Evolutionary conservation across 331 rosid species (phyloP).

Genomic region (Saraca asoca): DNA sequence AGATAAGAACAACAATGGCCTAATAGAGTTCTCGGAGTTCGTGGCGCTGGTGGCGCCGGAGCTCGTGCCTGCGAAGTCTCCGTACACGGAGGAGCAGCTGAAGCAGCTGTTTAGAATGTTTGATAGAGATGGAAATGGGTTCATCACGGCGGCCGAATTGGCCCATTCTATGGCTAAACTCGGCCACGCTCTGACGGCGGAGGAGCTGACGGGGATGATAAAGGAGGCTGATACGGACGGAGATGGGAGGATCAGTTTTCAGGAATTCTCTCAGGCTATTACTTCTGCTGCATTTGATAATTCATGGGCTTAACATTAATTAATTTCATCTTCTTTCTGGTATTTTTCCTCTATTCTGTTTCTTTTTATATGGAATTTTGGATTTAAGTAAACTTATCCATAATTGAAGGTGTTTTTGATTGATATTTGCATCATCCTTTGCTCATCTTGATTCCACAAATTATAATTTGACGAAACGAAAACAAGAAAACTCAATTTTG

Average conservation of each 20-base stretch:
- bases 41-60: conserved; percentile 53
- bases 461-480: too few species aligned
- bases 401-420: too few species aligned
- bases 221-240: conserved; percentile 62
- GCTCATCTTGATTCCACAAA: too few species aligned
- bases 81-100: conserved; percentile 59
- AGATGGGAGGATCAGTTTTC: conserved; percentile 58
- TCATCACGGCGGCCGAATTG: conserved; percentile 61
- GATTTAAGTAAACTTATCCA: too few species aligned
- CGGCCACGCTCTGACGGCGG: conserved; percentile 59
- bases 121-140: conserved; percentile 63
- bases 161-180: conserved; percentile 68
- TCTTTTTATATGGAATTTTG: background rate
- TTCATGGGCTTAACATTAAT: conserved; percentile 48
- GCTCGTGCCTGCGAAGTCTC: conserved; percentile 50
- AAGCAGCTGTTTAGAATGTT: conserved; percentile 55
- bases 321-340: background rate
- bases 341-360: background rate
- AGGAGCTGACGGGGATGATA: conserved; percentile 67
- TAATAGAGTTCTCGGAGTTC: conserved; percentile 60
- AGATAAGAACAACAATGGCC: conserved; percentile 56
- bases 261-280: conserved; percentile 57
- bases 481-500: too few species aligned
- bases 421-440: too few species aligned
- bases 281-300: conserved; percentile 64